Base-by-base conservation (phyloP, 192 early-diverging fungal genomes). In the Backusella macrospora region DNA sequence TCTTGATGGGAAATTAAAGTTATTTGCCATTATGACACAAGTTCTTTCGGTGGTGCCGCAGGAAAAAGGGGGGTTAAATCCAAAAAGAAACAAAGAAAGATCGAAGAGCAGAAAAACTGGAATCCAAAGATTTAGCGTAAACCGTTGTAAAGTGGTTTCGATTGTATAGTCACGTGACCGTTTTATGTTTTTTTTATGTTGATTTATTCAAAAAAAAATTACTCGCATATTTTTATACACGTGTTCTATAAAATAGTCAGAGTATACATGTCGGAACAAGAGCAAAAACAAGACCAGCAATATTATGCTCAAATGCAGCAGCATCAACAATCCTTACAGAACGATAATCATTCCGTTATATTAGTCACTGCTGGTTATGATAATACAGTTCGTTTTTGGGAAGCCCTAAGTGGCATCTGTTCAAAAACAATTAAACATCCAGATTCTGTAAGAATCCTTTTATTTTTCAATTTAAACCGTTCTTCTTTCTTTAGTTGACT, bases 341-440 rank as follows among this genome's bases (percentile, higher is more conserved):
- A 80, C 46, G 87, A 88, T 46, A 81, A 80, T 4, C 83, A 85
- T 68, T 86, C 87, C 3, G 87, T 86, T 37, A 86, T 88, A 70
- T 44, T 89, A 18, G 87, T 96, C 21, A 91, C 91, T 14, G 93
- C 92, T 45, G 92, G 91, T 2, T 93, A 95, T 74, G 95, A 96
- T 68, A 84, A 87, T 73, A 90, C 90, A 18, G 86, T 92, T 73
- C 87, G 89, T 70, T 87, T 91, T 68, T 92, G 91, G 90, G 91
- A 96, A 75, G 86, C 94, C 5, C 76, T 87, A 42, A 88, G 88
- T 26, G 85, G 88, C 21, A 85, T 89, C 46, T 87, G 84, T 62
- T 79, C 92, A 34, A 81, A 92, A 49, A 86, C 87, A 7, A 95
- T 95, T 65, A 92, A 94, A 72, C 91, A 94, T 72, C 88, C 91